phyloP scores from a whole-genome alignment of 495 filamentous ascomycete genomes.

The Endocarpon pusillum region DNA sequence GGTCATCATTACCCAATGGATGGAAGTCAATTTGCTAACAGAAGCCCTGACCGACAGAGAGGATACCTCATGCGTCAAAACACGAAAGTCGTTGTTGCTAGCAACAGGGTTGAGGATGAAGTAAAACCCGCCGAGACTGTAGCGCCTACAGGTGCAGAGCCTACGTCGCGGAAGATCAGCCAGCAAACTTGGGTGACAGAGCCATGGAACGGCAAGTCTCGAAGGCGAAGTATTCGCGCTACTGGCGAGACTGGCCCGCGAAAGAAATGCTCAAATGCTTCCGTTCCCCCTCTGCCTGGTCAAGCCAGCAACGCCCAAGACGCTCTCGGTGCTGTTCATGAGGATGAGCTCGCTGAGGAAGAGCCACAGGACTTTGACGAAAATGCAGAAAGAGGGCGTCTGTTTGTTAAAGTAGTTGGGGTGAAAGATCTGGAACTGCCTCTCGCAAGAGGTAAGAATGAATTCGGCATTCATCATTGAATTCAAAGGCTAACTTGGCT shows the following conservation, averaged over 20 bases:
- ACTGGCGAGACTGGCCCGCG: slow-evolving; percentile 18
- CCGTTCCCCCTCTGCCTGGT: slow-evolving; percentile 72
- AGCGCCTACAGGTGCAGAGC: slow-evolving; percentile 37
- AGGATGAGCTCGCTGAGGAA: slow-evolving; percentile 36
- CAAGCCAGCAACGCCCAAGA: slow-evolving; percentile 62
- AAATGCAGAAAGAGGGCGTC: slow-evolving; percentile 70
- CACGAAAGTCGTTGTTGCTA: slow-evolving; percentile 87
- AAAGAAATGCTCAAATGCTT: too few species aligned
- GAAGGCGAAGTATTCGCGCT: slow-evolving; percentile 47
- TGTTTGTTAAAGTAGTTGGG: slow-evolving; percentile 95
- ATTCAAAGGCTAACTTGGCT: slow-evolving; percentile 16
- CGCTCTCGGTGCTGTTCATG: slow-evolving; percentile 37
- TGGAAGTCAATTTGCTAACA: slow-evolving; percentile 39
- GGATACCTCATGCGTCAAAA: slow-evolving; percentile 98
- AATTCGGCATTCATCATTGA: background rate
- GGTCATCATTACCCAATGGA: background rate
- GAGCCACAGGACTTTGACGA: slow-evolving; percentile 46
- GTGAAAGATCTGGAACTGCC: slow-evolving; percentile 90
- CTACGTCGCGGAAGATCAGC: slow-evolving; percentile 54
- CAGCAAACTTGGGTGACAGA: slow-evolving; percentile 89
- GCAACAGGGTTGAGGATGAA: slow-evolving; percentile 41
- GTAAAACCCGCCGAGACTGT: slow-evolving; percentile 32
- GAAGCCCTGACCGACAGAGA: slow-evolving; percentile 48
- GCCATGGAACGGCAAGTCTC: slow-evolving; percentile 74
- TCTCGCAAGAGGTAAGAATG: slow-evolving; percentile 61